Conservation (phyloP, 345 rosid genomes). For the Carallia pectinifolia region DNA sequence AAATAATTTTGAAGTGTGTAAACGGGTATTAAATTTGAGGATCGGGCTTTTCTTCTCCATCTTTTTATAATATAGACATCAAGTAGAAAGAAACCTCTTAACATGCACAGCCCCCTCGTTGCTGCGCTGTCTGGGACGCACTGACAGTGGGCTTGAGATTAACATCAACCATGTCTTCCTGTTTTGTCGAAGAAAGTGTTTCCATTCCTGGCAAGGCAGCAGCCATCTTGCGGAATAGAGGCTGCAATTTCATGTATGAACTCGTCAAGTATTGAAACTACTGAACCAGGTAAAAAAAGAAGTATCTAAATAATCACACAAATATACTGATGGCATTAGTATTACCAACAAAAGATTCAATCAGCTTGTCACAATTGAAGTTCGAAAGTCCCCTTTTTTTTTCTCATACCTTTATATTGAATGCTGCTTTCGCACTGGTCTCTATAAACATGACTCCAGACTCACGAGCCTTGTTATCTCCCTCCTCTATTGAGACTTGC, state of each 20-base stretch:
- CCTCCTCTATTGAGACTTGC: constrained; percentile 97
- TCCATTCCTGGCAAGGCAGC: constrained; percentile 98
- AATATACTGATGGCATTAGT: too few relatives aligned
- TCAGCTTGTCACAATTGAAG: not conserved
- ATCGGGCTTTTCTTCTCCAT: not conserved
- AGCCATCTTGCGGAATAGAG: constrained; percentile 88
- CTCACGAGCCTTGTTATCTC: constrained; percentile 81
- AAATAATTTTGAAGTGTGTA: not conserved
- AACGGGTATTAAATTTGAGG: constrained; percentile 2
- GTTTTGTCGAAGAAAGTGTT: constrained; percentile 74
- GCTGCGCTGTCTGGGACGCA: constrained; percentile 75
- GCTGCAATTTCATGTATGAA: constrained; percentile 45
- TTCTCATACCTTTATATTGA: constrained; percentile 72
- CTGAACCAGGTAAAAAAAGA: not conserved
- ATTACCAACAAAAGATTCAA: not conserved
- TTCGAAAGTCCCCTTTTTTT: too few relatives aligned
- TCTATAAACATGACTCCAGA: constrained; percentile 86
- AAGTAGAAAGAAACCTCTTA: constrained; percentile 20
- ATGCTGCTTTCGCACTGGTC: constrained; percentile 96
- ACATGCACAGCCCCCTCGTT: constrained; percentile 86
- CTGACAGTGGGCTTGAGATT: constrained; percentile 71
- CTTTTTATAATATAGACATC: not conserved
- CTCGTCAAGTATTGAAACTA: not conserved
- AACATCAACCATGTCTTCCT: constrained; percentile 96
- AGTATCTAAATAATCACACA: not conserved